These are phyloP conservation scores for Entelexis sorbosivorans DNA, from an alignment of 1,139 yeast species.

Conservation along the genomic window DNA sequence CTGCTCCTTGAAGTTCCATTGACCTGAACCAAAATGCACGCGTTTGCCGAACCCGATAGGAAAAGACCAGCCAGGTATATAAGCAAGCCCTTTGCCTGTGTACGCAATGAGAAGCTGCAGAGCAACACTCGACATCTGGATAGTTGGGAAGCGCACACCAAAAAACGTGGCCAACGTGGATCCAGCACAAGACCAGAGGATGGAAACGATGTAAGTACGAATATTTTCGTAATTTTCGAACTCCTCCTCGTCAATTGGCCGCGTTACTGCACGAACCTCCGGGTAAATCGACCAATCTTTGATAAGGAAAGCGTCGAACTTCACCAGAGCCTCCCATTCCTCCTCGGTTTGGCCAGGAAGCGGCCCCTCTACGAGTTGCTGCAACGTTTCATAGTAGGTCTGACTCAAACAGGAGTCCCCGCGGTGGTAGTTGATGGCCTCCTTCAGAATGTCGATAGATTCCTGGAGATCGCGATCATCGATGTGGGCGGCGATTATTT, in stretches of 20 bases:
- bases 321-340: constrained; percentile 31
- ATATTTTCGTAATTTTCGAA: constrained; percentile 43
- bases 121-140: constrained; percentile 39
- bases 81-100: constrained; percentile 35
- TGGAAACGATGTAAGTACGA: constrained; percentile 46
- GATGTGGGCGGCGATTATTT: constrained; percentile 17
- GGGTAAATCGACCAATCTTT: constrained; percentile 43
- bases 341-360: constrained; percentile 7
- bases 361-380: constrained; percentile 25
- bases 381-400: constrained; percentile 29
- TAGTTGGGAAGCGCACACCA: constrained; percentile 44
- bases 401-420: constrained; percentile 42
- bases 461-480: constrained; percentile 26
- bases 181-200: constrained; percentile 48
- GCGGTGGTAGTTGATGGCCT: constrained; percentile 34
- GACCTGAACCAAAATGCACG: constrained; percentile 36
- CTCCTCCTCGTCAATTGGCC: constrained; percentile 31
- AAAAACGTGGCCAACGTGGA: constrained; percentile 51
- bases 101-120: constrained; percentile 52
- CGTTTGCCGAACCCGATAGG: constrained; percentile 35
- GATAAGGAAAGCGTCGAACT: constrained; percentile 35
- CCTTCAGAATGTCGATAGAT: constrained; percentile 34
- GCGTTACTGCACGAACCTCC: constrained; percentile 46
- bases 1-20: constrained; percentile 54
- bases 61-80: constrained; percentile 27